These are phyloP conservation scores for Chaetomiaceae sp. DNA, from an alignment of 2,329 filamentous ascomycete genomes.

Conservation along the genomic window DNA sequence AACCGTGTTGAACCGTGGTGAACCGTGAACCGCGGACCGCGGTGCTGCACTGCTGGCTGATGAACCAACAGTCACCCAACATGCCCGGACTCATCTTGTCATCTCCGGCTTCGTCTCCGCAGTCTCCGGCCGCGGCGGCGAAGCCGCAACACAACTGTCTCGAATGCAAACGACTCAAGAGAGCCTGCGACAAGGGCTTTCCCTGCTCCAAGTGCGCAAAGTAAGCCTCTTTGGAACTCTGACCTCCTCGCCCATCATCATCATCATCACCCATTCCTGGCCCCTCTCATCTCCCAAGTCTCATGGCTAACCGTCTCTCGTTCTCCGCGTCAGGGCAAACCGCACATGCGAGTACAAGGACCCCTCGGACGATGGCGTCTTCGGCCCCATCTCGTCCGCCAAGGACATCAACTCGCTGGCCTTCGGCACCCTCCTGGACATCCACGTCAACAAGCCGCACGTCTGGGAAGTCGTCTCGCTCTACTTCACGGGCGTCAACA, in stretches of 20 bases:
- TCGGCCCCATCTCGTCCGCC: conserved; percentile 25
- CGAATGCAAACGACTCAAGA: conserved; percentile 29
- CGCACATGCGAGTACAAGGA: conserved; percentile 8
- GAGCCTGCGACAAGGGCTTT: conserved; percentile 29
- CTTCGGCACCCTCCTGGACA: conserved; percentile 26
- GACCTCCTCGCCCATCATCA: too few relatives aligned
- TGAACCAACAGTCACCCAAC: not conserved
- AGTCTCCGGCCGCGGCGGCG: conserved; percentile 1
- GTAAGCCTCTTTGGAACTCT: too few relatives aligned
- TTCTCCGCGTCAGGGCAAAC: not conserved
- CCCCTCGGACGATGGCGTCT: conserved; percentile 15
- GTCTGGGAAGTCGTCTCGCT: conserved; percentile 23
- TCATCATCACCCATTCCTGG: not conserved
- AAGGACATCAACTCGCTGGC: conserved; percentile 27
- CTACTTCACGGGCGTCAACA: conserved; percentile 28
- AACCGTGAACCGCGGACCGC: too few relatives aligned
- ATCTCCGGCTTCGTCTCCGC: conserved; percentile 21
- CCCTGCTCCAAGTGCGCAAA: conserved; percentile 29
- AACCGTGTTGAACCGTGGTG: too few relatives aligned
- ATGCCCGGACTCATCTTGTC: conserved; percentile 23
- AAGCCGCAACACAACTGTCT: conserved; percentile 28
- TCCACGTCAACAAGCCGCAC: conserved; percentile 22
- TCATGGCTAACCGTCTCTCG: not conserved
- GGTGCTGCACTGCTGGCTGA: too few relatives aligned
- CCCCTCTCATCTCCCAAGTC: not conserved